A percentile compares a stretch with the other conserved stretches of the same genome.
Conservation (phyloP, 768 basidiomycete genomes). For the Boletus barrowsii region DNA sequence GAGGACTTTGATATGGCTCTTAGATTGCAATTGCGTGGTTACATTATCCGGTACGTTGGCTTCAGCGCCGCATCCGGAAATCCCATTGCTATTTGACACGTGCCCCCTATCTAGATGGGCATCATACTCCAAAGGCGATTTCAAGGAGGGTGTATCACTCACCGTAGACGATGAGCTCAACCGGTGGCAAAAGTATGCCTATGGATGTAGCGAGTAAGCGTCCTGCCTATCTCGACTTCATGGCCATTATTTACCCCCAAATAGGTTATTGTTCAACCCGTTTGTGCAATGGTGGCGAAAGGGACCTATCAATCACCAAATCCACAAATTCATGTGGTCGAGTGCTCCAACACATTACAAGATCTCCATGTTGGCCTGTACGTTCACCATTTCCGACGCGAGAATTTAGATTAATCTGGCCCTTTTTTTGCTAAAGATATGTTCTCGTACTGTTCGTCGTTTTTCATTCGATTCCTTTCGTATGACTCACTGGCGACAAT, state of each 20-base stretch:
- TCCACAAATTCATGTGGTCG: constrained; percentile 76
- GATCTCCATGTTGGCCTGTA: constrained; percentile 57
- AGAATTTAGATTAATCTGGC: constrained; percentile 1
- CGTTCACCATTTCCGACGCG: constrained; percentile 16
- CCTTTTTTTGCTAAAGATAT: constrained; percentile 32
- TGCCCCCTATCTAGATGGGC: constrained; percentile 49
- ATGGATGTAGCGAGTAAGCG: constrained; percentile 57
- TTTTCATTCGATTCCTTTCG: neutral
- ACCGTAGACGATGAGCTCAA: constrained; percentile 91
- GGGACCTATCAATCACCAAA: constrained; percentile 82
- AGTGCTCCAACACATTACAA: constrained; percentile 79
- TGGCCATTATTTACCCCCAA: neutral
- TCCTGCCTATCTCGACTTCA: constrained; percentile 11
- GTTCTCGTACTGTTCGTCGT: constrained; percentile 49
- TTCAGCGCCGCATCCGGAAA: neutral
- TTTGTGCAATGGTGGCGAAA: constrained; percentile 69
- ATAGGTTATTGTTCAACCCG: constrained; percentile 84
- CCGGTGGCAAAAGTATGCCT: constrained; percentile 87
- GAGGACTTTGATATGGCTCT: constrained; percentile 73
- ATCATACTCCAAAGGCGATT: constrained; percentile 79
- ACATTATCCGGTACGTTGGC: constrained; percentile 55
- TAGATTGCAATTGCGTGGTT: constrained; percentile 57
- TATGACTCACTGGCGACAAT: neutral
- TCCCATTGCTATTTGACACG: neutral
- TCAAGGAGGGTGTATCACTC: constrained; percentile 89